Evolutionary conservation across 2,329 filamentous ascomycete species (phyloP).

Genomic region (Nigrospora oryzae): DNA sequence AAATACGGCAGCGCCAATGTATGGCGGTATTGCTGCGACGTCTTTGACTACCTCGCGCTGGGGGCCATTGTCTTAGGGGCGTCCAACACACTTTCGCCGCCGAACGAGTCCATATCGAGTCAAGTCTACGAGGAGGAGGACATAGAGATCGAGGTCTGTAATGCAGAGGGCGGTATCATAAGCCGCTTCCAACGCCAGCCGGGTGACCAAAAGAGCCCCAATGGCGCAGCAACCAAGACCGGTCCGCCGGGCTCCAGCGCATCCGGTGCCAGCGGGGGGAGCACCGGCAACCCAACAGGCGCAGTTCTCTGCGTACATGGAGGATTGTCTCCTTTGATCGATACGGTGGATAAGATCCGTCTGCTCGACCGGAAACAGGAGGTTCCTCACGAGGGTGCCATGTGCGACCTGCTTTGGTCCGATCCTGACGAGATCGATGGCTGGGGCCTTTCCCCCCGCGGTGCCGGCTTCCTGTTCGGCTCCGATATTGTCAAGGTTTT

Average conservation of each 20-base stretch:
- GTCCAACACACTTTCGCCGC: conserved; percentile 49
- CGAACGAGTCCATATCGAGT: conserved; percentile 35
- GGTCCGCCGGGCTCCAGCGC: conserved; percentile 76
- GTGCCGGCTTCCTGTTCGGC: conserved; percentile 92
- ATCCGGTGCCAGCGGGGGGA: conserved; percentile 57
- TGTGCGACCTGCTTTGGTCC: conserved; percentile 98
- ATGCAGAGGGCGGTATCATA: conserved; percentile 72
- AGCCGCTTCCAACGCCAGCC: conserved; percentile 55
- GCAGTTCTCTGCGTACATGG: conserved; percentile 95
- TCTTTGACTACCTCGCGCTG: conserved; percentile 94
- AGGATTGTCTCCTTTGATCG: conserved; percentile 82
- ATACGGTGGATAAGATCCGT: conserved; percentile 91
- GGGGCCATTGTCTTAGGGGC: conserved; percentile 89
- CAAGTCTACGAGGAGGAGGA: conserved; percentile 55
- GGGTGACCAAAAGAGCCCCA: conserved; percentile 18
- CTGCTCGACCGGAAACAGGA: conserved; percentile 95
- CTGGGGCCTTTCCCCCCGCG: conserved; percentile 89
- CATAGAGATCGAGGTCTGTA: conserved; percentile 88
- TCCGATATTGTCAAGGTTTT: conserved; percentile 98
- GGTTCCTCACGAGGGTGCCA: conserved; percentile 94
- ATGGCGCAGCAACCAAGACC: conserved; percentile 38
- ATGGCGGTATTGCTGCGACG: conserved; percentile 98
- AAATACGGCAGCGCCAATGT: conserved; percentile 99
- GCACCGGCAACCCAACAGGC: conserved; percentile 61
- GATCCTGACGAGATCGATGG: conserved; percentile 97